Evolutionary conservation across 306 rosid species (phyloP).

Genomic region (Sindora glabra): DNA sequence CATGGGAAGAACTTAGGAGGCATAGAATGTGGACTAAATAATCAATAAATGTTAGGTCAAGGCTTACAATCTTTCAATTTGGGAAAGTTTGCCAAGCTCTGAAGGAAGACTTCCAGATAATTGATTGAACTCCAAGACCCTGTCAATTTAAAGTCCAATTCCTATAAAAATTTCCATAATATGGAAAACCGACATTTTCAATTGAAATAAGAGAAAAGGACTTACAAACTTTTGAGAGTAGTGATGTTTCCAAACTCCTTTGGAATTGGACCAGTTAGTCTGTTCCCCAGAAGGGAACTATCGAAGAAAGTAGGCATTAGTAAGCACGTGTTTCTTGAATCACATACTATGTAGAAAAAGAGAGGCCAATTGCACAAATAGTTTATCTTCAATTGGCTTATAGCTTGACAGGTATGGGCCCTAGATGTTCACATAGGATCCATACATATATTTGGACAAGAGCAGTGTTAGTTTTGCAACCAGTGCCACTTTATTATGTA

Average conservation of each 20-base stretch:
- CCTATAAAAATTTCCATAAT: neutral
- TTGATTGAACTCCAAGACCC: slow-evolving; percentile 31
- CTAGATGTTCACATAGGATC: too few species aligned
- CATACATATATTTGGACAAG: too few species aligned
- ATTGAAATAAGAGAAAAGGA: neutral
- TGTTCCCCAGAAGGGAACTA: slow-evolving; percentile 39
- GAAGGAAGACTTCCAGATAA: slow-evolving; percentile 35
- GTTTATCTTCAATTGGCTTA: too few species aligned
- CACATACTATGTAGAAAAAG: neutral
- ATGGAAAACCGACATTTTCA: neutral
- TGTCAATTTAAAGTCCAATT: neutral
- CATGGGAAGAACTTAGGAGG: too few species aligned
- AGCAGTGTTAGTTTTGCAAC: too few species aligned
- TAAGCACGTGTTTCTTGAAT: neutral
- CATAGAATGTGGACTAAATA: neutral
- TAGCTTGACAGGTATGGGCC: too few species aligned
- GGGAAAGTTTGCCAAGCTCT: slow-evolving; percentile 26
- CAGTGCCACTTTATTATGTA: too few species aligned
- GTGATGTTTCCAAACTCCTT: slow-evolving; percentile 31
- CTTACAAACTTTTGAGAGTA: slow-evolving; percentile 43
- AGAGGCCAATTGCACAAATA: neutral
- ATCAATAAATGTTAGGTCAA: neutral
- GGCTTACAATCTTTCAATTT: slow-evolving; percentile 32
- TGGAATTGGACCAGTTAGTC: slow-evolving; percentile 38
- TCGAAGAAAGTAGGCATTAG: neutral